A percentile compares a stretch with the other conserved stretches of the same genome.
Conservation (phyloP, 805 yeast genomes). For the Lipomyces sp. region DNA sequence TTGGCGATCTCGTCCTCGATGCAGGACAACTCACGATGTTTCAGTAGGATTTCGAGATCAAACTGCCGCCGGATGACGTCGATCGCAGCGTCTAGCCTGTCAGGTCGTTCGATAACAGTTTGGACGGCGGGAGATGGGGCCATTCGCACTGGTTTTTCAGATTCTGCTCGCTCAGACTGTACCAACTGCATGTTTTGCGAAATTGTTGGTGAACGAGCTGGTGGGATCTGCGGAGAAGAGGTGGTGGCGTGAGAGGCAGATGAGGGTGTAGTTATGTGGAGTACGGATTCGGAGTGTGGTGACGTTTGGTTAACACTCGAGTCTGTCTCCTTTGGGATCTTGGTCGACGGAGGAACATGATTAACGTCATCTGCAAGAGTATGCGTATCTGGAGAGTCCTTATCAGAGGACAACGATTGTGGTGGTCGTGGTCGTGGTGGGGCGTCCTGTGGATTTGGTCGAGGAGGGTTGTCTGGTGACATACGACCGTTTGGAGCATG, state of each 20-base stretch:
- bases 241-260: conserved; percentile 3
- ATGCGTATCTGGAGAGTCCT: neutral
- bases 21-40: conserved; percentile 44
- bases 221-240: neutral
- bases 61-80: conserved; percentile 42
- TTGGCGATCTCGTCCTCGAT: conserved; percentile 47
- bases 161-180: neutral
- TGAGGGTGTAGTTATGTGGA: neutral
- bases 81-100: conserved; percentile 9
- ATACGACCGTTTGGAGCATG: neutral
- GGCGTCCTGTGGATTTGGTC: neutral
- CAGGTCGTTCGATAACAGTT: neutral
- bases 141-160: neutral
- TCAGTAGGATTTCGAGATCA: conserved; percentile 47
- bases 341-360: neutral
- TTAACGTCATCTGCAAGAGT: neutral
- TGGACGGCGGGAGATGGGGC: conserved; percentile 12
- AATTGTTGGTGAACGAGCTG: conserved; percentile 7
- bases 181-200: neutral
- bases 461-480: conserved; percentile 1
- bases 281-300: neutral
- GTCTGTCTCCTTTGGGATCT: neutral
- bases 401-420: too few species aligned
- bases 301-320: neutral
- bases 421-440: neutral